Evolutionary conservation across 2,329 filamentous ascomycete genomes (phyloP), one percentile per base, ranked within the genome.

Genomic region (Magnaporthiopsis rhizophila): DNA sequence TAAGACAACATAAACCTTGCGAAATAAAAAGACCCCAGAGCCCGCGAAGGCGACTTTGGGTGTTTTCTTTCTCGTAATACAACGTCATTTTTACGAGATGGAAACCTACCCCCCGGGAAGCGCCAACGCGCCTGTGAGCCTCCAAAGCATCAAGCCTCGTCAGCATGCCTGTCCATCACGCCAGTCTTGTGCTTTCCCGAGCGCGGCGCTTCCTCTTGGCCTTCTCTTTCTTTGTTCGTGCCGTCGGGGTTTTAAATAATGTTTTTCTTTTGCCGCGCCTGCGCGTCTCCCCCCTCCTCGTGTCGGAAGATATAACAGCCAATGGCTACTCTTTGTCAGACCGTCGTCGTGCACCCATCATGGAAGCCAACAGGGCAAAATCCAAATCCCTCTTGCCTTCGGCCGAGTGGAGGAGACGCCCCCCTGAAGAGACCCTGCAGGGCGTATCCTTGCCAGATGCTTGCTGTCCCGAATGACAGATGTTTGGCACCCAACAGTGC

Each of bases 71-170:
- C 58, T 60, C 58, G 58, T 60, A 60, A 60, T 60, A 32, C 21
- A 38, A 34, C 58, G 58, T 60, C 58, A 60, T 60, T 60, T 60
- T 60, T 60, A 60, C 58, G 58, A 60, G 58, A 60, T 60, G 58
- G 21, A 60, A 60, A 60, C 58, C 58, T 36, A 12, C 34, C 21
- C 15, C 15, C 4, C 38, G 15, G 45, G 45, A 9, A 21, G 21
- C 45, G 45, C 45, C 45, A 53, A n/a, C 45, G n/a, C 45, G n/a
- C n/a, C 45, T 21, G 2, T 8, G 8, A 18, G 38, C 38, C 38
- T 45, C 38, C 38, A 1, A 12, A 18, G 5, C 11, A 4, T 45
- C 38, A 0, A 13, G 15, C 4, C 38, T 45, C 38, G 38, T 45
- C 38, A 45, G 38, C 38, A 45, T 12, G 38, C 38, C 38, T 12